Conservation (phyloP, 2,329 filamentous ascomycete genomes). For the Didymella exigua region DNA sequence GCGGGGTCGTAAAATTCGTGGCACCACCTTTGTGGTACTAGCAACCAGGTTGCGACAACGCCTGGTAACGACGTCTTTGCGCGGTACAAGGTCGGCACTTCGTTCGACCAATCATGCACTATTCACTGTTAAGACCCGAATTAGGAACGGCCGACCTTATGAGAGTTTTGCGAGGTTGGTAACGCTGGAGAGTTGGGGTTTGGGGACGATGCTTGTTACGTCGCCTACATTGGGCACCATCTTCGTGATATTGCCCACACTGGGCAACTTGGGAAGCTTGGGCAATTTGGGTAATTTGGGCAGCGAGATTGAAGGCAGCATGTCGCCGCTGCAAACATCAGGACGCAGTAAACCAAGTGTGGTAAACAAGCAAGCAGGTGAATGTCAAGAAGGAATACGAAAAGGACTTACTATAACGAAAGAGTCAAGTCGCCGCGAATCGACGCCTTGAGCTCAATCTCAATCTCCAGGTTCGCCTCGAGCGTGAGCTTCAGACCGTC, state of each 20-base stretch:
- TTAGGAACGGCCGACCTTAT: constrained; percentile 16
- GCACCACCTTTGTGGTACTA: too few species aligned
- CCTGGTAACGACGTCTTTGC: background rate
- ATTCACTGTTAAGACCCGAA: constrained; percentile 23
- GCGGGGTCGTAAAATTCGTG: constrained; percentile 16
- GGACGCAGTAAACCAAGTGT: constrained; percentile 2
- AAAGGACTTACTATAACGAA: constrained; percentile 70
- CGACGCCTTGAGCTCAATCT: constrained; percentile 83
- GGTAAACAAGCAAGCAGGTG: background rate
- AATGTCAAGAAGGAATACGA: background rate
- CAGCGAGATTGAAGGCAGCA: constrained; percentile 12
- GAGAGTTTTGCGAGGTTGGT: constrained; percentile 7
- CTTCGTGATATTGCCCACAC: constrained; percentile 1
- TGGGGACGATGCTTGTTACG: constrained; percentile 5
- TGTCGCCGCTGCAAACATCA: constrained; percentile 15
- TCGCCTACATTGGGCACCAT: constrained; percentile 3
- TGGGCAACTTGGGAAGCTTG: constrained; percentile 6
- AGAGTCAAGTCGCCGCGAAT: constrained; percentile 84
- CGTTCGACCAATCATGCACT: constrained; percentile 18
- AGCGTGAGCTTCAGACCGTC: constrained; percentile 74
- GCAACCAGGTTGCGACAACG: background rate
- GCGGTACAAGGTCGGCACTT: constrained; percentile 1
- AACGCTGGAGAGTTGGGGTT: constrained; percentile 8
- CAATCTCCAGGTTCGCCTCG: constrained; percentile 80
- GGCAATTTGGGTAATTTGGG: constrained; percentile 6